These are phyloP conservation scores for Brassica cretica DNA, from an alignment of 345 rosid species.

Conservation along the genomic window DNA sequence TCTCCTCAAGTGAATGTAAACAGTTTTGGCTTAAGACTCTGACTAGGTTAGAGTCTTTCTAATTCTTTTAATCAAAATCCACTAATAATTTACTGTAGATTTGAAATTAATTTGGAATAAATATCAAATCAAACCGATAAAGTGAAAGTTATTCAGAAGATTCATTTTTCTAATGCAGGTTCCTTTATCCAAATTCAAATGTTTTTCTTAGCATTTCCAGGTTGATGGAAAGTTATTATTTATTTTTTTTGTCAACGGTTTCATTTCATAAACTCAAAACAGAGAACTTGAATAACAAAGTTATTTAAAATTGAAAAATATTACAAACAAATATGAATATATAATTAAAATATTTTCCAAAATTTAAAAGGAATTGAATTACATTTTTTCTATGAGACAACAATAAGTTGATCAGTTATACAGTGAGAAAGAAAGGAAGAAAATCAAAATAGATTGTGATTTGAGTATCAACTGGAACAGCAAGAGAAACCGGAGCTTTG, in stretches of 20 bases:
- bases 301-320: too few species aligned
- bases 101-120: neutral
- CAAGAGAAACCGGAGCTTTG: slow-evolving; percentile 46
- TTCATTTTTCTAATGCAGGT: too few species aligned
- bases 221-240: too few species aligned
- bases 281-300: too few species aligned
- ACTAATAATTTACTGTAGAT: too few species aligned
- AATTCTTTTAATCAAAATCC: neutral
- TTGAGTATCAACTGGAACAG: slow-evolving; percentile 57
- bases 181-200: neutral
- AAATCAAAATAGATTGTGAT: neutral
- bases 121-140: neutral
- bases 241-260: too few species aligned
- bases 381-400: neutral
- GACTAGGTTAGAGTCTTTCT: neutral
- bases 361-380: slow-evolving; percentile 17
- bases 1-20: neutral
- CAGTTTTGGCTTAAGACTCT: neutral
- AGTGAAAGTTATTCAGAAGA: neutral
- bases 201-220: too few species aligned
- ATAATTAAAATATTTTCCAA: slow-evolving; percentile 14
- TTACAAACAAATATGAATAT: neutral
- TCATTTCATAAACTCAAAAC: too few species aligned
- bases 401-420: neutral
- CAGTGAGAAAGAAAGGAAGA: neutral